These are phyloP conservation scores for Cymbidium sinense DNA, from an alignment of 106 monocot genomes.

Conservation along the genomic window DNA sequence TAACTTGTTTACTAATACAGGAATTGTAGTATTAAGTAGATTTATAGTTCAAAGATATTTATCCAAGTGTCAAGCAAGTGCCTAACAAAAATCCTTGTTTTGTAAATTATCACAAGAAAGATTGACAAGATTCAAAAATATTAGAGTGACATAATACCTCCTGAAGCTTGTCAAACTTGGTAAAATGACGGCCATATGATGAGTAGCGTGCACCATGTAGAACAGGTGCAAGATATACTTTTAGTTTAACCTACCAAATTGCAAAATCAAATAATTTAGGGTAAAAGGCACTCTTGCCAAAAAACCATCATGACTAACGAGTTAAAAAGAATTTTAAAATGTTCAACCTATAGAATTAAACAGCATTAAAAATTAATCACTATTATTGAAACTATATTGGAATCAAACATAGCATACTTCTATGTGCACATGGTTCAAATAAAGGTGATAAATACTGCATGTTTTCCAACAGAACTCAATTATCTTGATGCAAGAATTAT, in stretches of 20 bases:
- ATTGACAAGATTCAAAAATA: background rate
- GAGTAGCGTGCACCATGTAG: constrained; percentile 53
- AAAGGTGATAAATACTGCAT: background rate
- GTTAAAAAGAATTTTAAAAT: background rate
- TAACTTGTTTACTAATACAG: too few relatives aligned
- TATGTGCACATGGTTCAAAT: background rate
- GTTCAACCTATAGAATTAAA: background rate
- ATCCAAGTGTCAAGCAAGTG: background rate
- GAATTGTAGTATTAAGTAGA: too few relatives aligned
- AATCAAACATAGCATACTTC: background rate
- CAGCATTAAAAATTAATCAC: background rate
- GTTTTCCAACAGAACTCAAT: background rate
- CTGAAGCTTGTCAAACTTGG: constrained; percentile 42
- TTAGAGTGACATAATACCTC: constrained; percentile 29
- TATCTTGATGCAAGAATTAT: background rate
- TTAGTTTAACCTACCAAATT: constrained; percentile 39
- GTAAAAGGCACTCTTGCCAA: background rate
- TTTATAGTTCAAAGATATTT: background rate
- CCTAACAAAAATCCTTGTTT: background rate
- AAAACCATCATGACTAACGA: background rate
- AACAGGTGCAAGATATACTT: constrained; percentile 59
- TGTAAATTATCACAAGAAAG: background rate
- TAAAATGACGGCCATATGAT: constrained; percentile 61
- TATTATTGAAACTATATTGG: background rate
- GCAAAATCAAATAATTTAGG: too few relatives aligned